phyloP scores from a whole-genome alignment of 257 asterid species.

The Osmanthus fragrans region DNA sequence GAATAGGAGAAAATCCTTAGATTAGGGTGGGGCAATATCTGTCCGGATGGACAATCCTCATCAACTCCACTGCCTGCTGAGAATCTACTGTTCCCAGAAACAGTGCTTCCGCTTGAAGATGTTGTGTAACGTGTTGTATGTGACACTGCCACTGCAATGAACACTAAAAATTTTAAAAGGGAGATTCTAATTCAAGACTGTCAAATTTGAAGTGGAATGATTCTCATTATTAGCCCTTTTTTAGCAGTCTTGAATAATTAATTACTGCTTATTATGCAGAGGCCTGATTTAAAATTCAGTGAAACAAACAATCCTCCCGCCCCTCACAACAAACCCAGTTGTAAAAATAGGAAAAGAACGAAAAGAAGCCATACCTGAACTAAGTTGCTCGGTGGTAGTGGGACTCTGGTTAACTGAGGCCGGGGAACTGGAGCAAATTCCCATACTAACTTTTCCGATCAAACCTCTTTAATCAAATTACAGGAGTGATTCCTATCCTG shows the following conservation, averaged over 20 bases:
- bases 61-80: slow-evolving; percentile 33
- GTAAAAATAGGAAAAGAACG: too few relatives aligned
- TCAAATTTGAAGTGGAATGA: too few relatives aligned
- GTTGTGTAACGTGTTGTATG: not conserved
- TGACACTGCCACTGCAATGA: not conserved
- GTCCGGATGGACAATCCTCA: slow-evolving; percentile 30
- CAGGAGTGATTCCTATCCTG: too few relatives aligned
- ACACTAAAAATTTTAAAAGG: not conserved
- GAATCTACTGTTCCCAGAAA: slow-evolving; percentile 34
- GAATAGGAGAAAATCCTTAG: slow-evolving; percentile 55
- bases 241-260: not conserved
- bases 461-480: too few relatives aligned
- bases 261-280: not conserved
- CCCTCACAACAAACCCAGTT: too few relatives aligned
- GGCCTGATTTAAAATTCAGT: not conserved
- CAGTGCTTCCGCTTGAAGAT: slow-evolving; percentile 22
- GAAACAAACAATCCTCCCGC: not conserved
- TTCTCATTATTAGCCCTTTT: too few relatives aligned
- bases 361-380: slow-evolving; percentile 3
- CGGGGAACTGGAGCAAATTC: not conserved
- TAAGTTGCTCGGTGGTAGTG: not conserved
- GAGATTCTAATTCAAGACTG: not conserved
- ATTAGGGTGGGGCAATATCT: slow-evolving; percentile 59
- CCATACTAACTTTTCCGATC: not conserved
- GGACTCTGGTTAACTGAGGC: not conserved